These are phyloP conservation scores for Trichomonascaceae sp. DNA, from an alignment of 1,139 yeast genomes.

Conservation along the genomic window DNA sequence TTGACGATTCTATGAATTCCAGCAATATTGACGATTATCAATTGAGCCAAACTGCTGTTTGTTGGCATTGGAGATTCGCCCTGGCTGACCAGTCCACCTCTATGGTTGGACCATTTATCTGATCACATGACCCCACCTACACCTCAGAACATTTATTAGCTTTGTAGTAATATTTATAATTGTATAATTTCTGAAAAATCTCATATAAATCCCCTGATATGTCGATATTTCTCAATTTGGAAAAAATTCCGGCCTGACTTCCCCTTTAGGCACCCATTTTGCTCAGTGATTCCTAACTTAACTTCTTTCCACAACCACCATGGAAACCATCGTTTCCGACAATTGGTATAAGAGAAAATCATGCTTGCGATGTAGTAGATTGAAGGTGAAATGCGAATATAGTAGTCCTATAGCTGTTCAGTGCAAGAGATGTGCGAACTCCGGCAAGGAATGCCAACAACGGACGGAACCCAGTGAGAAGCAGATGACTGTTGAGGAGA, in stretches of 20 bases:
- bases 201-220: no score
- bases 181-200: background rate
- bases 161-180: background rate
- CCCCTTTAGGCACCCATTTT: background rate
- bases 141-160: no score
- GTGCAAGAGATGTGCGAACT: constrained; percentile 44
- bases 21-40: no score
- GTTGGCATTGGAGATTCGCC: no score
- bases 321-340: constrained; percentile 2
- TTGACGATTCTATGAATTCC: no score
- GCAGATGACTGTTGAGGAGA: background rate
- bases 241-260: no score
- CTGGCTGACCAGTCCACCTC: no score
- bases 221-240: no score
- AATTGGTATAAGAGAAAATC: constrained; percentile 32
- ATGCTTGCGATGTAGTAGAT: constrained; percentile 52
- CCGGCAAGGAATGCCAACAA: constrained; percentile 38
- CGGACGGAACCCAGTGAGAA: background rate
- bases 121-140: no score
- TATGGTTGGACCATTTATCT: no score
- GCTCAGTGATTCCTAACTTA: background rate
- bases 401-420: constrained; percentile 41
- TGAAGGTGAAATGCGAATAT: constrained; percentile 51
- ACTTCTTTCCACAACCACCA: background rate
- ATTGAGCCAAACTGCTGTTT: no score